Evolutionary conservation across 1,139 yeast genomes (phyloP), one percentile per base, ranked within the genome.

Genomic region (Diutina neorugosa): DNA sequence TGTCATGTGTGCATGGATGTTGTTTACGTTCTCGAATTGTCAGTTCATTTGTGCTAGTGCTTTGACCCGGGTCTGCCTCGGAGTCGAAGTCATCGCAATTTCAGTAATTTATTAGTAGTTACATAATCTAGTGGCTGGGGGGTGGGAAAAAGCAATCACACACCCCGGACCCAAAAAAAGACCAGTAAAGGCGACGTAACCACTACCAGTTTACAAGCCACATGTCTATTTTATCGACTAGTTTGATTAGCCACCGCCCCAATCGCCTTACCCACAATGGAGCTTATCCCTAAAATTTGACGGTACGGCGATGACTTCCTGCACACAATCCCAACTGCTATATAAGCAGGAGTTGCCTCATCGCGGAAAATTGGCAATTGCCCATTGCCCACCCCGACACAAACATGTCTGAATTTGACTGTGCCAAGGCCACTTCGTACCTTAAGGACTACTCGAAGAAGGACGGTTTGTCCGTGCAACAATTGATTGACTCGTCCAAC

Each of bases 391-490:
- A 43, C 46, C 46, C 46, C 46, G 31, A n/a, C 48, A 25, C 19
- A 23, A 21, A 44, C 19, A 44, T 44, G 48, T 44, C 50, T 18
- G 20, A 25, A n/a, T 70, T 72, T 58, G 87, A 86, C 67, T 68
- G 78, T 61, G 60, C 86, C 53, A 77, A 79, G 61, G 97, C 97
- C 60, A 65, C 84, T 57, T 80, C 83, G 57, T 75, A 76, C 67
- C 78, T 93, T 61, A 72, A 78, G 59, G 70, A 79, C 59, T 91
- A 88, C 76, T 61, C 78, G 58, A 69, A 74, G 62, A 83, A 79
- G 67, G 98, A 93, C 70, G 99, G 98, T 59, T 80, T 93, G 62
- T 84, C 88, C 60, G 86, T 87, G 64, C 76, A 80, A 57, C 80
- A 87, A 62, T 81, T 93, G 71, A 87, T 94, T 85, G 96, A 93